A percentile compares a stretch with the other conserved stretches of the same genome.
phyloP scores from a whole-genome alignment of 805 yeast genomes.

The Naumovozyma dairenensis region DNA sequence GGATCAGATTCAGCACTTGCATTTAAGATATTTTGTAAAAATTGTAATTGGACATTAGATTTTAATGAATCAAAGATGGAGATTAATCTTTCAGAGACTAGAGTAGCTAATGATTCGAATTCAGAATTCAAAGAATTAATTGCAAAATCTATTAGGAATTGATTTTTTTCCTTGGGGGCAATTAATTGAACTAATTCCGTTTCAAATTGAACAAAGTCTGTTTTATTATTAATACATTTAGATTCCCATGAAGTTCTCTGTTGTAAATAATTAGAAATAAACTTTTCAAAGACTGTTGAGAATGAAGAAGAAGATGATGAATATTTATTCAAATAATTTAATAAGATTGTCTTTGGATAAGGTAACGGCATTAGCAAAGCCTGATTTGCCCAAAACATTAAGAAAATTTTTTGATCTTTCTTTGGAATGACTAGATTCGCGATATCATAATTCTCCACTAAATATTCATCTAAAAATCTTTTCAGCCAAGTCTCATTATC shows the following conservation, averaged over 20 bases:
- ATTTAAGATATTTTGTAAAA: slow-evolving; percentile 54
- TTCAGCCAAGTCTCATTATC: slow-evolving; percentile 45
- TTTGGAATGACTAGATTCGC: slow-evolving; percentile 37
- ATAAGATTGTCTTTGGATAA: slow-evolving; percentile 43
- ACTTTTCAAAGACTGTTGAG: slow-evolving; percentile 38
- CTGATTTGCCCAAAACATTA: slow-evolving; percentile 64
- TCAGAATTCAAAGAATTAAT: slow-evolving; percentile 42
- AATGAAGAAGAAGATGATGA: slow-evolving; percentile 25
- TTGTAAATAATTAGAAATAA: slow-evolving; percentile 37
- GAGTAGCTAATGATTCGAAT: slow-evolving; percentile 34
- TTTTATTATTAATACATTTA: slow-evolving; percentile 38
- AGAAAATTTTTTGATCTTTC: slow-evolving; percentile 46
- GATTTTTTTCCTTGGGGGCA: slow-evolving; percentile 49
- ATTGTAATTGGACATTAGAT: slow-evolving; percentile 43
- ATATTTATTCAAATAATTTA: slow-evolving; percentile 36
- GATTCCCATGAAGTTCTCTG: slow-evolving; percentile 38
- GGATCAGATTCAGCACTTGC: slow-evolving; percentile 36
- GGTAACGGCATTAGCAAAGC: slow-evolving; percentile 44
- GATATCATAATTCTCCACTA: slow-evolving; percentile 42
- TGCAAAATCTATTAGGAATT: slow-evolving; percentile 51
- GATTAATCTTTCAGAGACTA: slow-evolving; percentile 43
- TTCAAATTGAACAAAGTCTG: slow-evolving; percentile 49
- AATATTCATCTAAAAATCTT: slow-evolving; percentile 35
- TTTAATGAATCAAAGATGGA: slow-evolving; percentile 49
- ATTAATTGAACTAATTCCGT: slow-evolving; percentile 46